Base-by-base conservation (phyloP, 768 basidiomycete genomes). In the Basidioascus undulatus region DNA sequence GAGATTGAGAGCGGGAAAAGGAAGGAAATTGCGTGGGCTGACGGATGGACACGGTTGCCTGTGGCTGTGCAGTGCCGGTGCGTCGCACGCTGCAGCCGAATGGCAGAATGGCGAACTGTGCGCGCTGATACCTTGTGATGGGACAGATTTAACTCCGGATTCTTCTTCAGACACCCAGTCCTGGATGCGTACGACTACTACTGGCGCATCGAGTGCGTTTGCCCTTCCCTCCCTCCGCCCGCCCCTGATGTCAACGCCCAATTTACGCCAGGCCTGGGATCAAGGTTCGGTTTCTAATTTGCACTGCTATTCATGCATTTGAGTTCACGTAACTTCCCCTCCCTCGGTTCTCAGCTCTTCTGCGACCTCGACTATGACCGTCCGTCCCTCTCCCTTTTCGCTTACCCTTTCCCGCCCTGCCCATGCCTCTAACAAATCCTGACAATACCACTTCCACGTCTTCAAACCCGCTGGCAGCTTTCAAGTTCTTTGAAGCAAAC, bases 171-270 rank as follows among this genome's bases (percentile, higher is more conserved):
- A 32, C 83, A 87, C 46, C 70, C 74, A 43, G 59, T 87, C 8
- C 60, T 87, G 35, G 65, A 73, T 47, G 62, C 69, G 24, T 84
- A 74, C 57, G 69, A 71, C 33, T 87, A 79, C 58, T 89, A 87
- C 57, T 89, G 83, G 83, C 72, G 83, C 47, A 70, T 87, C 16
- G 81, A 84, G 75, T n/a, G n/a, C n/a, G n/a, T n/a, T n/a, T n/a
- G n/a, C n/a, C n/a, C n/a, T n/a, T n/a, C n/a, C n/a, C n/a, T n/a
- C n/a, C n/a, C n/a, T n/a, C n/a, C n/a, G n/a, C n/a, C n/a, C n/a
- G n/a, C n/a, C n/a, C n/a, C n/a, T n/a, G n/a, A n/a, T n/a, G n/a
- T n/a, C n/a, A n/a, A n/a, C n/a, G n/a, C n/a, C n/a, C n/a, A n/a
- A n/a, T n/a, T n/a, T n/a, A n/a, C n/a, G n/a, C n/a, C n/a, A n/a